A percentile compares a stretch with the other conserved stretches of the same genome.
Conservation (phyloP, 192 early-diverging fungal species). For the Backusella tarrabulga region DNA sequence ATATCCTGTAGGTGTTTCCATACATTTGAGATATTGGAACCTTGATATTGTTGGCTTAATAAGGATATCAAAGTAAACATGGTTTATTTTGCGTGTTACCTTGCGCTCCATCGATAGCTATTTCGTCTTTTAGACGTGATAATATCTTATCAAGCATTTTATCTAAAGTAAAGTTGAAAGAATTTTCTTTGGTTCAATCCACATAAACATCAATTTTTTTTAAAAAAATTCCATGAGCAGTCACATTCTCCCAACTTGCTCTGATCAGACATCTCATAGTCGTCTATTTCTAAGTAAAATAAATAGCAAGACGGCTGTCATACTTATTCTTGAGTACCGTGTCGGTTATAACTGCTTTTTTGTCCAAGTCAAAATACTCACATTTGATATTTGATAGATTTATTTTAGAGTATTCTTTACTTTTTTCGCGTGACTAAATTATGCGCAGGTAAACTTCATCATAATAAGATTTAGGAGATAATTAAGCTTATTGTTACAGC, state of each 20-base stretch:
- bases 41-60: background rate
- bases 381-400: no score
- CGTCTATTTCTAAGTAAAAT: no score
- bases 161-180: background rate
- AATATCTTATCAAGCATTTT: conserved; percentile 25
- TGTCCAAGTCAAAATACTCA: no score
- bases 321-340: no score
- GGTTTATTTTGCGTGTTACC: background rate
- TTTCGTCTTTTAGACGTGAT: conserved; percentile 18
- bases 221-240: background rate
- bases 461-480: no score
- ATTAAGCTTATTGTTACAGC: no score
- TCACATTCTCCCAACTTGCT: background rate
- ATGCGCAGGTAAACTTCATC: no score
- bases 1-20: conserved; percentile 11
- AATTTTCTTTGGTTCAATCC: background rate
- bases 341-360: no score
- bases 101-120: conserved; percentile 20
- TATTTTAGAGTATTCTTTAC: no score
- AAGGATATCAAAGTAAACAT: background rate
- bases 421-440: no score
- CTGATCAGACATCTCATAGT: no score
- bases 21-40: background rate
- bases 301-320: no score
- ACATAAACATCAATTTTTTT: background rate